Conservation (phyloP, 2,329 filamentous ascomycete species). For the Pestalotiopsis fici region DNA sequence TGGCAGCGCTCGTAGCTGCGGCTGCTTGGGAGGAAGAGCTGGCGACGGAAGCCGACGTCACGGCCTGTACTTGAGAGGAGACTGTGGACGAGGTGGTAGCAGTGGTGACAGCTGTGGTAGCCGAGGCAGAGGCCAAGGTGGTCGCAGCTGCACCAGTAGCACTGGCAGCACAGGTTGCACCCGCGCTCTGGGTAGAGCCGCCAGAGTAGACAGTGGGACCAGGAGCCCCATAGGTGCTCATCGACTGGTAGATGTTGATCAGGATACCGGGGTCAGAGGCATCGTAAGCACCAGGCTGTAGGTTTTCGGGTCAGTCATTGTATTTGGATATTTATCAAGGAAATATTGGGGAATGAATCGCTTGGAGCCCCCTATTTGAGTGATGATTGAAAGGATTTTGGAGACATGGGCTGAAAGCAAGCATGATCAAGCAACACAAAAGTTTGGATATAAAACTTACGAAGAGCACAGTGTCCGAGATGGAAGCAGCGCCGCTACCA, state of each 20-base stretch:
- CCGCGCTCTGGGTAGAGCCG: conserved; percentile 41
- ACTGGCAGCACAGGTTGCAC: conserved; percentile 31
- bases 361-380: conserved; percentile 12
- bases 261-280: conserved; percentile 45
- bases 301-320: background rate
- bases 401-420: too few species aligned
- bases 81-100: background rate
- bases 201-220: conserved; percentile 42
- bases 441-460: too few species aligned
- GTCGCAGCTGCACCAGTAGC: background rate
- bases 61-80: background rate
- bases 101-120: background rate
- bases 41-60: background rate
- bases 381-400: conserved; percentile 16
- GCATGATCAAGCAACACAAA: too few species aligned
- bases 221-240: conserved; percentile 41
- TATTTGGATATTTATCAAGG: too few species aligned
- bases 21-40: background rate
- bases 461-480: conserved; percentile 32
- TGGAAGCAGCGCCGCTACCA: conserved; percentile 28
- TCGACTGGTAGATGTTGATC: conserved; percentile 46
- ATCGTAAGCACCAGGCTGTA: conserved; percentile 37
- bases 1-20: background rate
- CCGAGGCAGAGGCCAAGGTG: background rate
- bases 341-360: too few species aligned